Base-by-base conservation (phyloP, 345 rosid genomes). In the Psidium friedrichsthalianum region DNA sequence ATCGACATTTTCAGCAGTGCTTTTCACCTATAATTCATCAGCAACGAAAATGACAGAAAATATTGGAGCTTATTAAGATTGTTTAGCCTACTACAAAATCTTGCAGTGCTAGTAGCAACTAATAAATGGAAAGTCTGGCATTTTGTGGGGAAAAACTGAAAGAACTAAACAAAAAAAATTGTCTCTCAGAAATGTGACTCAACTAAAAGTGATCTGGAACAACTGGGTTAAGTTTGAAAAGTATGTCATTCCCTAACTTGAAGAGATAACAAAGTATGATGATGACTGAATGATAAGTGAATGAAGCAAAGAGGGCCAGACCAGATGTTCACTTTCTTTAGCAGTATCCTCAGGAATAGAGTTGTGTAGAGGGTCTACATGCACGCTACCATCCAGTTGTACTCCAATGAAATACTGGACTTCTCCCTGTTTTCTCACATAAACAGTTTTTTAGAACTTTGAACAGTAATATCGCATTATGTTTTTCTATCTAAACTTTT, bases 381-480 rank as follows among this genome's bases (percentile, higher is more conserved):
- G 97, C 86, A 94, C 93, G 84, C 99, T 97, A 11, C 99, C 99
- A 69, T 97, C 99, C 74, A 97, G 87, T 87, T 97, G 99, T 27
- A 97, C 99, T 86, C 99, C 99, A 53, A 97, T 97, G 87, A 97
- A 97, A 89, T 97, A 97, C 86, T 97, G 99, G 16, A 97, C 98
- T 82, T 97, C 99, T 90, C 99, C 99, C 99, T 95, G 87, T 85
- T 64, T 51, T 76, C 86, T 82, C 52, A 76, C 32, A 10, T 49
- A 44, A 82, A 78, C 85, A 91, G 54, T 24, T 58, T 51, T 44
- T 69, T 18, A 69, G 24, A 20, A 18, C 80, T 69, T 36, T 69
- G 25, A 32, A 36, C 47, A 69, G 10, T 36, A 69, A 20, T 69
- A 69, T 69, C 25, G 14, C 47, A 36, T 32, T 69, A 5, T 69